Evolutionary conservation across 768 basidiomycete genomes (phyloP), one percentile per base, ranked within the genome.

Genomic region (Serpula lacrymans): DNA sequence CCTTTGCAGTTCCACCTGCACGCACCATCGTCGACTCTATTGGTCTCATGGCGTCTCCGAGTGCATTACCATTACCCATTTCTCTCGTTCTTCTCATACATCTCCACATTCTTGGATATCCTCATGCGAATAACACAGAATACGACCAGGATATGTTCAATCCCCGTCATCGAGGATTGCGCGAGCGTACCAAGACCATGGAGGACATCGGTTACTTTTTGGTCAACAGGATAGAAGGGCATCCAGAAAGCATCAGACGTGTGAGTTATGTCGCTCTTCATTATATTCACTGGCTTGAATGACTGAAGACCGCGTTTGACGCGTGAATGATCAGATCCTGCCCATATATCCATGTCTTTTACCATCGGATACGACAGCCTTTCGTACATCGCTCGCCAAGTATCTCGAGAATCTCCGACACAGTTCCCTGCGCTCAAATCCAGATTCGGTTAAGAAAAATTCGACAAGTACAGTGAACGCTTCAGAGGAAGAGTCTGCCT

Each of bases 151-250:
- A 70, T 39, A 47, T 77, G 8, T 77, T 78, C 54, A 61, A 74
- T 43, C 43, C 69, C 11, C 63, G 56, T 18, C 52, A 54, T 31
- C 69, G 68, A 30, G 72, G 76, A 12, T 53, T 78, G 37, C 69
- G 74, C 16, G 75, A 78, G 47, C 68, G 78, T 17, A 68, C 57
- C 9, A 75, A 68, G 46, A 58, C 62, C 4, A 71, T 78, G 68
- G 76, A 80, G 49, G 75, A 78, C 40, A 53, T 77, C 18, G 53
- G 58, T 14, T 71, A 72, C 50, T 79, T 77, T 51, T 58, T 78
- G 4, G 69, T 78, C 1, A 57, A 61, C 13, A 67, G 63, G 34
- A 55, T 77, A 6, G 70, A 75, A 43, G 62, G 64, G 50, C 50
- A 12, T n/a, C n/a, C n/a, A 46, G 34, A n/a, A 64, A 57, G 40